Conservation (phyloP, 1,139 yeast species). For the Magnusiomyces tetraspermus region DNA sequence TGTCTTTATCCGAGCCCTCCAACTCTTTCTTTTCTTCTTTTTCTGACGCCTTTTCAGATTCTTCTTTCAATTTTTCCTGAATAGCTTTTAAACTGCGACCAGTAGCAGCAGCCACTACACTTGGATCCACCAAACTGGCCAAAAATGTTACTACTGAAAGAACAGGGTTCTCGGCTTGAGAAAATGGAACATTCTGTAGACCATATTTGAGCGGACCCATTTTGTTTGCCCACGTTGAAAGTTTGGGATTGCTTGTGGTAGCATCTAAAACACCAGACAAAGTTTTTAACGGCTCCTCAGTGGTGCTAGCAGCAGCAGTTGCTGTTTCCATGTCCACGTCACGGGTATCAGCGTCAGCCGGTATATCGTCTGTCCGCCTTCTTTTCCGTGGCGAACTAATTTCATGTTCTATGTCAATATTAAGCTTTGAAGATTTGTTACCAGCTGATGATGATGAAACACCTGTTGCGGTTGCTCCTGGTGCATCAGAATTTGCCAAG, state of each 20-base stretch:
- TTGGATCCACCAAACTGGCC: conserved; percentile 76
- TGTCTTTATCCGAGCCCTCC: conserved; percentile 12
- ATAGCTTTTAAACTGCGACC: conserved; percentile 36
- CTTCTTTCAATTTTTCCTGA: conserved; percentile 35
- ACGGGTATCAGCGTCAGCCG: background rate
- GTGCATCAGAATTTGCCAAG: background rate
- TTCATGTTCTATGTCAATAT: background rate
- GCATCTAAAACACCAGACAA: background rate
- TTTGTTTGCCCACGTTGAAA: conserved; percentile 25
- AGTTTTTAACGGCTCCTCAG: background rate
- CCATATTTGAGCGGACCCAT: conserved; percentile 75
- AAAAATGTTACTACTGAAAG: conserved; percentile 82
- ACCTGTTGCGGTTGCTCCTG: background rate
- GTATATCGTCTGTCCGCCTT: background rate
- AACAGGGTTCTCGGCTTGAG: conserved; percentile 84
- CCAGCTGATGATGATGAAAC: background rate
- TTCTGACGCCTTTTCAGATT: conserved; percentile 21
- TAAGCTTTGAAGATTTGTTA: background rate
- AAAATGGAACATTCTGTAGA: conserved; percentile 66
- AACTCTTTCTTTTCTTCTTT: conserved; percentile 11
- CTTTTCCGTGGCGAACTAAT: background rate
- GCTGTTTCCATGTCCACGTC: conserved; percentile 14
- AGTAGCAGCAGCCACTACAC: conserved; percentile 72
- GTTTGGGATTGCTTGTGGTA: background rate
- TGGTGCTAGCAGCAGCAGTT: background rate